Evolutionary conservation across 169 alveolate species (phyloP).

Genomic region (Babesia caballi): DNA sequence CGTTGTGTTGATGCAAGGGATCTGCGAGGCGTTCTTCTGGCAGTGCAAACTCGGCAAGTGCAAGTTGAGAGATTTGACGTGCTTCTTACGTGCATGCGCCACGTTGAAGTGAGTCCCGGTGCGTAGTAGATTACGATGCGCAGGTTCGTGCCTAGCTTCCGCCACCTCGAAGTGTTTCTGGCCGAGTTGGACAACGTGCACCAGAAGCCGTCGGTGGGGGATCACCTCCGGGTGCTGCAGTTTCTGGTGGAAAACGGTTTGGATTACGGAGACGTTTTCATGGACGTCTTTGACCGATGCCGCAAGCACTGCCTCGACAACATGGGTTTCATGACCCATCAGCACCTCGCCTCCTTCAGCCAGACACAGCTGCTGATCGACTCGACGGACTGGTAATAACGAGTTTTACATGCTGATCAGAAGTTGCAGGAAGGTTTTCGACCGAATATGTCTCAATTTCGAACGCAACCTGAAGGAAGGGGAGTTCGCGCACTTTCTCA

Average conservation of each 20-base stretch:
- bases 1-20: slow-evolving; percentile 53
- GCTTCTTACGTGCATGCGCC: slow-evolving; percentile 29
- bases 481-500: slow-evolving; percentile 17
- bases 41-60: slow-evolving; percentile 39
- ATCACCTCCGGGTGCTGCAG: slow-evolving; percentile 40
- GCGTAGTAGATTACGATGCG: not conserved
- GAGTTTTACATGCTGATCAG: not conserved
- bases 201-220: slow-evolving; percentile 41
- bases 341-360: slow-evolving; percentile 46
- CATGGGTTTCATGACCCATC: slow-evolving; percentile 60
- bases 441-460: slow-evolving; percentile 55
- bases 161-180: slow-evolving; percentile 30
- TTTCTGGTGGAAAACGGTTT: slow-evolving; percentile 40
- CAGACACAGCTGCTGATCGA: slow-evolving; percentile 36
- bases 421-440: slow-evolving; percentile 30
- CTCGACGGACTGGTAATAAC: slow-evolving; percentile 20
- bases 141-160: slow-evolving; percentile 48
- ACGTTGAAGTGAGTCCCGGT: slow-evolving; percentile 17
- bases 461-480: slow-evolving; percentile 27
- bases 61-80: slow-evolving; percentile 24
- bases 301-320: slow-evolving; percentile 25
- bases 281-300: slow-evolving; percentile 16
- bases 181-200: slow-evolving; percentile 29
- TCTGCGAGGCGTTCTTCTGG: slow-evolving; percentile 57
- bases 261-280: slow-evolving; percentile 18